A percentile compares a stretch with the other conserved stretches of the same genome.
Conservation (phyloP, 2,329 filamentous ascomycete species). For the Colletotrichum incanum region DNA sequence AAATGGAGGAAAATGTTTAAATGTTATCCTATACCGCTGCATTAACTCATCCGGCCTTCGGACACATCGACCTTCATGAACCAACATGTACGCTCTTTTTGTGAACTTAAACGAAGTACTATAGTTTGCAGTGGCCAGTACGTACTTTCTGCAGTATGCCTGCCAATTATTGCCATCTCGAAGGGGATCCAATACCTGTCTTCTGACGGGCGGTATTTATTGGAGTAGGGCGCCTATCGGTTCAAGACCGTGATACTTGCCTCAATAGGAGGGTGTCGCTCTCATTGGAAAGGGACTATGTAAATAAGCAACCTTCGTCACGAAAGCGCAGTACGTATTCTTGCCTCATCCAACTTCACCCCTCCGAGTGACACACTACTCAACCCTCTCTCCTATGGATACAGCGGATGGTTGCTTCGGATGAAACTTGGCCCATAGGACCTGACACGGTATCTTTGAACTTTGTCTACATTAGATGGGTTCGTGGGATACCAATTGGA, state of each 20-base stretch:
- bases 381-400: background rate
- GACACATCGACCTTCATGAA: background rate
- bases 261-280: background rate
- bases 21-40: background rate
- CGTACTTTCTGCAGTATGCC: background rate
- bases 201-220: background rate
- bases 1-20: background rate
- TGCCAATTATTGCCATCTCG: background rate
- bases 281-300: too few species aligned
- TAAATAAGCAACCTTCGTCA: background rate
- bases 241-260: background rate
- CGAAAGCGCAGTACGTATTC: background rate
- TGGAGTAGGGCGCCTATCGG: background rate
- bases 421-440: slow-evolving; percentile 28
- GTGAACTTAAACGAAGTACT: background rate
- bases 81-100: background rate
- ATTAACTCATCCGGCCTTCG: background rate
- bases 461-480: slow-evolving; percentile 11
- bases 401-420: slow-evolving; percentile 8
- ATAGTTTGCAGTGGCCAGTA: background rate
- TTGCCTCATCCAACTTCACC: background rate
- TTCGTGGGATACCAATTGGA: background rate
- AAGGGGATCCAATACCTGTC: background rate
- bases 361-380: slow-evolving; percentile 26
- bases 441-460: slow-evolving; percentile 27